Conservation (phyloP, 805 yeast genomes). For the Saturnispora kantuleensis region DNA sequence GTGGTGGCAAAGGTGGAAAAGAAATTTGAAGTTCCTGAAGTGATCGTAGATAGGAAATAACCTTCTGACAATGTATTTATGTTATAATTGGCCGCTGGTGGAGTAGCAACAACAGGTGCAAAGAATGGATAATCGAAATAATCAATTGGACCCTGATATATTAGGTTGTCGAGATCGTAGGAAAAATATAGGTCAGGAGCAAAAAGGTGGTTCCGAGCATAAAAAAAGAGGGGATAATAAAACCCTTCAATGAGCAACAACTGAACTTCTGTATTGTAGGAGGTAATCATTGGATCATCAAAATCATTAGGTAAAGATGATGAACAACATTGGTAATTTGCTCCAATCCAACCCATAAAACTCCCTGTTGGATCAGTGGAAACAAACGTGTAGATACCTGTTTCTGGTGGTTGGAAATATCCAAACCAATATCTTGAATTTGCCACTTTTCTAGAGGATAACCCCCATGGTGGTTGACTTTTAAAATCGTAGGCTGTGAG, state of each 20-base stretch:
- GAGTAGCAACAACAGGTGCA: background rate
- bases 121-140: background rate
- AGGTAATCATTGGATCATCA: background rate
- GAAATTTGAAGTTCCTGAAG: background rate
- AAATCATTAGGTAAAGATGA: background rate
- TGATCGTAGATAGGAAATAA: background rate
- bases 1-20: background rate
- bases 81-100: background rate
- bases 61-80: background rate
- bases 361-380: background rate
- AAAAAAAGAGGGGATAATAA: background rate
- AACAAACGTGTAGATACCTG: background rate
- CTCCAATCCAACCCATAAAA: background rate
- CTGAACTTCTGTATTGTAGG: background rate
- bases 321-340: background rate
- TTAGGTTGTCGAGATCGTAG: background rate
- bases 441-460: no score
- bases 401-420: background rate
- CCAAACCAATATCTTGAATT: no score
- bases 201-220: background rate
- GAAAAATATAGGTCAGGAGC: no score
- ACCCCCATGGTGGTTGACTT: no score
- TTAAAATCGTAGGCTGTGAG: no score
- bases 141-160: background rate
- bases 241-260: background rate